Base-by-base conservation (phyloP, 192 early-diverging fungal species). In the Piromyces sp. region DNA sequence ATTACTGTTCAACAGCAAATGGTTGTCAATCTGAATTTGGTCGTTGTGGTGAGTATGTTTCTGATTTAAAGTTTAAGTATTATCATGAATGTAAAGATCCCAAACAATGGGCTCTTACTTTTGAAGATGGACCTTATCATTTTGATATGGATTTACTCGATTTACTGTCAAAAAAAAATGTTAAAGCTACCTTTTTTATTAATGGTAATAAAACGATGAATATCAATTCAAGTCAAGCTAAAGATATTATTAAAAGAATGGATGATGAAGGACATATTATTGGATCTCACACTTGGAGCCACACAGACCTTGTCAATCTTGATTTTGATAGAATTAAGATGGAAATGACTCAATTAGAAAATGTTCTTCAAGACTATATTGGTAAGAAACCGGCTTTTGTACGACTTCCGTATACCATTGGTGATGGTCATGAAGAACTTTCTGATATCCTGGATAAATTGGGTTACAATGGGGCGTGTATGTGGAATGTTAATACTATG, bases 81-180 rank as follows among this genome's bases (percentile, higher is more conserved):
- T 68, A 68, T n/a, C 1, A 68, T 9, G 5, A 68, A n/a, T 68
- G 51, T 68, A n/a, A n/a, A 11, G 6, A n/a, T 88, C 86, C 2
- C 88, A 79, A 80, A 86, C 87, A 79, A 79, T 79, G 78, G 89
- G 90, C 89, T 86, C 78, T 92, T 80, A 90, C 90, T 15, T 93
- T 90, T 81, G 92, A 93, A 84, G 92, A 93, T 86, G 92, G 92
- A 9, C 92, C 92, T 16, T 88, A 87, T 29, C 81, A 82, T 15
- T 88, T 85, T 30, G 86, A 87, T 36, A 83, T 84, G 26, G 84
- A 85, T 6, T 81, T 92, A 37, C 84, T 90, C 33, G 83, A 87
- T 40, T 86, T 85, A 42, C 82, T 93, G 31, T 79, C 83, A n/a
- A 30, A 84, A 16, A 79, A 88, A 31, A 87, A 87, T 17, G 81